Percentiles rank a stretch among this genome's conserved stretches.
Evolutionary conservation across 768 basidiomycete genomes (phyloP).

Genomic region (Galerina marginata): DNA sequence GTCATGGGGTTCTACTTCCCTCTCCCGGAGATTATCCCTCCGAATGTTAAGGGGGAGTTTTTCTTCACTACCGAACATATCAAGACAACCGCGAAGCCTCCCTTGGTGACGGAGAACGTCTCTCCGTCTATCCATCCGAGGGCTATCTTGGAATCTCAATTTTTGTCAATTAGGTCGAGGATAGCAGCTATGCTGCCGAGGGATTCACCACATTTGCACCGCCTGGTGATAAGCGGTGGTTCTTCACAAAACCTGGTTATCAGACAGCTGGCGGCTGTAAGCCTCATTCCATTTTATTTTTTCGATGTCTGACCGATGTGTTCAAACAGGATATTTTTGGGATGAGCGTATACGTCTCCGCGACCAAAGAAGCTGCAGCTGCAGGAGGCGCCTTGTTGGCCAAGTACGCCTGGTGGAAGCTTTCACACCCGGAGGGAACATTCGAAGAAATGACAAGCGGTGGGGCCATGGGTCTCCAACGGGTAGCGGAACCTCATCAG

Average conservation of each 20-base stretch:
- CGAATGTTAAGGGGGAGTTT: slow-evolving; percentile 73
- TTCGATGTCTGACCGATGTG: not conserved
- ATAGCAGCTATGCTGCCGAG: slow-evolving; percentile 70
- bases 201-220: slow-evolving; percentile 57
- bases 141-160: slow-evolving; percentile 84
- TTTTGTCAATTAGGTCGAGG: slow-evolving; percentile 79
- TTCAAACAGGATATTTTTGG: slow-evolving; percentile 67
- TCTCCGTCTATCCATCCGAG: slow-evolving; percentile 63
- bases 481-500: slow-evolving; percentile 62
- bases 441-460: slow-evolving; percentile 70
- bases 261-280: slow-evolving; percentile 69
- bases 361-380: slow-evolving; percentile 71
- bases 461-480: slow-evolving; percentile 56
- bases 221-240: slow-evolving; percentile 81
- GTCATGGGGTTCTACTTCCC: slow-evolving; percentile 81
- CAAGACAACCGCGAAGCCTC: slow-evolving; percentile 28
- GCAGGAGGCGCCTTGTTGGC: slow-evolving; percentile 77
- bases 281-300: slow-evolving; percentile 17
- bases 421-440: slow-evolving; percentile 47
- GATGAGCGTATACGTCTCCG: slow-evolving; percentile 73
- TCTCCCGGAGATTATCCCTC: slow-evolving; percentile 87
- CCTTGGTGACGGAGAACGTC: slow-evolving; percentile 39
- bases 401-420: slow-evolving; percentile 72
- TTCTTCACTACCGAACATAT: slow-evolving; percentile 51
- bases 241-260: slow-evolving; percentile 76